Base-by-base conservation (phyloP, 2,329 filamentous ascomycete genomes). In the Metarhizium robertsii region DNA sequence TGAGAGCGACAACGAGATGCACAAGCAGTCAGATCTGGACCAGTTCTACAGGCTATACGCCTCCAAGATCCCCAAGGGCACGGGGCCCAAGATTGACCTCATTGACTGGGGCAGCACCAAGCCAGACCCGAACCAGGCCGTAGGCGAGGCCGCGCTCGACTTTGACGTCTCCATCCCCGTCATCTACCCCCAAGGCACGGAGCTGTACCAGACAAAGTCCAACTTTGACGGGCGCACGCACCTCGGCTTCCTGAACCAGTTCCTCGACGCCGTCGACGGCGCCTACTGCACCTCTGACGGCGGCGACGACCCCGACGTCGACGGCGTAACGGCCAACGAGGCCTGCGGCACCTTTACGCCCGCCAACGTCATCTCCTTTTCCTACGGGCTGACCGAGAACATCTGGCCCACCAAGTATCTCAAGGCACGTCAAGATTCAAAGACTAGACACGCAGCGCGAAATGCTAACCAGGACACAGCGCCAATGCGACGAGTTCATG, bases 401-500 rank as follows among this genome's bases (percentile, higher is more conserved):
- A 76, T 52, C 66, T 78, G 38, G 7, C 73, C 76, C 1, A 67
- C 70, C 6, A 68, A 66, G 55, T 83, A 82, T 62, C 73, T 77
- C 58, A 18, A 57, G 50, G 55, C 58, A 34, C 6, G 56, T 43
- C n/a, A 38, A 8, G 10, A 4, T 18, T 13, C 10, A 11, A 11
- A 11, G 32, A 7, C 7, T 11, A 32, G 2, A 6, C n/a, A 4
- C 5, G 14, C 10, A 4, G n/a, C 18, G 36, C 46, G 6, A 34
- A 4, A 4, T 11, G 18, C 40, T 42, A 18, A 42, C 29, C 42
- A 32, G 7, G 4, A 8, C 42, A 18, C 60, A 70, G 51, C 70
- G 79, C 3, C 79, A 83, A 65, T 82, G 79, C 62, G 67, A 71
- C 55, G 78, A 81, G 68, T 81, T 78, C 65, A 74, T 81, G 73